A percentile compares a stretch with the other conserved stretches of the same genome.
Evolutionary conservation across 495 filamentous ascomycete species (phyloP).

Genomic region (Penicillium pulvis): DNA sequence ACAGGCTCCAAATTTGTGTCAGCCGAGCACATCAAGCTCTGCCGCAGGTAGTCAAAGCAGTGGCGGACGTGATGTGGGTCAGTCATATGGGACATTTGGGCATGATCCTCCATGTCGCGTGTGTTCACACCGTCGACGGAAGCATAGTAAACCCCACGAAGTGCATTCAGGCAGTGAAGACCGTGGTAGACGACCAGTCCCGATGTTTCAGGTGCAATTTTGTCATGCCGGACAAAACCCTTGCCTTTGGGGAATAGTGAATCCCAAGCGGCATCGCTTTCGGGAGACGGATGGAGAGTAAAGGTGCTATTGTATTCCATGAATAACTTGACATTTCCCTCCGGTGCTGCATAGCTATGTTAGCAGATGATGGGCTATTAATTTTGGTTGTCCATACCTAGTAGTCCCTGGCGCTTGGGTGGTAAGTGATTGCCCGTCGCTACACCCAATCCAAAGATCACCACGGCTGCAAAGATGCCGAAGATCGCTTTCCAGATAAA

Average conservation of each 20-base stretch:
- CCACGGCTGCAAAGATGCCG: background rate
- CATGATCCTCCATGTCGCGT: background rate
- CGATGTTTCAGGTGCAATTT: background rate
- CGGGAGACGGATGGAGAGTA: background rate
- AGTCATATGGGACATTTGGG: no score
- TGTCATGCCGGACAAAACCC: background rate
- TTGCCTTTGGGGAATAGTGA: background rate
- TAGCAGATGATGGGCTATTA: no score
- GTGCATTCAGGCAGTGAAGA: conserved; percentile 1
- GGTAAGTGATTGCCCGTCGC: background rate
- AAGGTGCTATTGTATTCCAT: conserved; percentile 2
- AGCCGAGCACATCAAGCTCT: conserved; percentile 2
- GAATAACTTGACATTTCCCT: background rate
- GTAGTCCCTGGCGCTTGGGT: background rate
- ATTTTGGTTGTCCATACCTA: background rate
- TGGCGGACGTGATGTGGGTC: background rate
- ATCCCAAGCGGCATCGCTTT: background rate
- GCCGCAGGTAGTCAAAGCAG: conserved; percentile 6
- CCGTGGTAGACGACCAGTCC: conserved; percentile 1
- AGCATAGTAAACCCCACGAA: conserved; percentile 4
- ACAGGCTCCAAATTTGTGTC: background rate
- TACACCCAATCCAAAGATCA: background rate
- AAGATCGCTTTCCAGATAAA: background rate
- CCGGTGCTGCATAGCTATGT: background rate
- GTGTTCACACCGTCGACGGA: background rate